These are phyloP conservation scores for Rubia yunnanensis DNA, from an alignment of 257 asterid species.

Conservation along the genomic window DNA sequence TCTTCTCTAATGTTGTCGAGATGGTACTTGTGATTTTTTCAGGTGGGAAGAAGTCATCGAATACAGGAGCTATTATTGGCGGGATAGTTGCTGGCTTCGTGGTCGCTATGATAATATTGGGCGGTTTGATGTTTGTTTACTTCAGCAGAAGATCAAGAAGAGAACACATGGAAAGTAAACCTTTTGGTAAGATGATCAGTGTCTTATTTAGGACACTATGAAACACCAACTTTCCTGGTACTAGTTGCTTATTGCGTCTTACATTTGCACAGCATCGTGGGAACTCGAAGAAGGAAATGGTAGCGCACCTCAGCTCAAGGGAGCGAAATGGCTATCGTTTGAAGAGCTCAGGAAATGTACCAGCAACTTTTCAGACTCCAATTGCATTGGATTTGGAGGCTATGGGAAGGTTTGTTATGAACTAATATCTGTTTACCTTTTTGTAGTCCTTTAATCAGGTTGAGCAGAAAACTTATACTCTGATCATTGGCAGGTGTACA, in stretches of 20 bases:
- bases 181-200: conserved; percentile 51
- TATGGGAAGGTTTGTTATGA: conserved; percentile 61
- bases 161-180: conserved; percentile 41
- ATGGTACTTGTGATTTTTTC: conserved; percentile 2
- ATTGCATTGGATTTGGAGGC: conserved; percentile 80
- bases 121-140: conserved; percentile 51
- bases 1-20: neutral
- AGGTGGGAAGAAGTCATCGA: conserved; percentile 46
- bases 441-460: too few relatives aligned
- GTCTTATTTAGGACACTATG: conserved; percentile 2
- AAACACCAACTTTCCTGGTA: neutral
- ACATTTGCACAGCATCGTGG: conserved; percentile 59
- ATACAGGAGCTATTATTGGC: conserved; percentile 53
- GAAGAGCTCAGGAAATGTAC: conserved; percentile 67
- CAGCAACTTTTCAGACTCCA: conserved; percentile 55
- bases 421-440: too few relatives aligned
- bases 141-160: conserved; percentile 35
- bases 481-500: conserved; percentile 47
- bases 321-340: conserved; percentile 71
- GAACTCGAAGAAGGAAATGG: conserved; percentile 57
- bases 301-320: conserved; percentile 71
- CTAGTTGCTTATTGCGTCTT: conserved; percentile 12
- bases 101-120: conserved; percentile 35
- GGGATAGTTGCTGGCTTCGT: conserved; percentile 44
- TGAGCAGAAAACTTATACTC: neutral